Percentiles rank a stretch among this genome's conserved stretches.
Conservation (phyloP, 2,329 filamentous ascomycete species). For the Fusarium staphyleae region DNA sequence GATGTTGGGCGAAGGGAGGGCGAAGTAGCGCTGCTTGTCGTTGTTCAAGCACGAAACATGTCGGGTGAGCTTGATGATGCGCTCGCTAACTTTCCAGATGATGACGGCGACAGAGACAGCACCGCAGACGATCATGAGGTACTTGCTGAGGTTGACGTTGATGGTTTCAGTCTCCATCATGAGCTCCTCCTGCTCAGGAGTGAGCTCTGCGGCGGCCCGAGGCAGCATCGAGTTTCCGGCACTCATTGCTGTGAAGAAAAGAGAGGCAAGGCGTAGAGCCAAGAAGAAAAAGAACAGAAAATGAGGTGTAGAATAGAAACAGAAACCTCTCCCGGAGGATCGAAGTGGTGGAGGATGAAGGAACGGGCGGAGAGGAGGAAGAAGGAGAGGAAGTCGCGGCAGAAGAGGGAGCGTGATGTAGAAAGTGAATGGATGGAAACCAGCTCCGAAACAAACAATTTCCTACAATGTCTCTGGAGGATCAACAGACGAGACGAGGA, state of each 20-base stretch:
- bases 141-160: slow-evolving; percentile 63
- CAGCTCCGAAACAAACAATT: slow-evolving; percentile 37
- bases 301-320: slow-evolving; percentile 14
- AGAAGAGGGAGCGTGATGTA: slow-evolving; percentile 28
- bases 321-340: slow-evolving; percentile 33
- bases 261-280: neutral
- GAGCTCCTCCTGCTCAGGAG: slow-evolving; percentile 22
- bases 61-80: slow-evolving; percentile 72
- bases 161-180: slow-evolving; percentile 19
- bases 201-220: slow-evolving; percentile 25
- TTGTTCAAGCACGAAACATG: slow-evolving; percentile 79
- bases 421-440: slow-evolving; percentile 25
- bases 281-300: slow-evolving; percentile 10
- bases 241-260: slow-evolving; percentile 30
- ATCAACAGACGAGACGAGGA: slow-evolving; percentile 30
- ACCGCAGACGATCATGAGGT: slow-evolving; percentile 69
- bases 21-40: slow-evolving; percentile 81
- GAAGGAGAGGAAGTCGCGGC: slow-evolving; percentile 11
- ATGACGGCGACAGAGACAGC: slow-evolving; percentile 68
- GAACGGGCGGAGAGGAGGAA: slow-evolving; percentile 3
- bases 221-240: slow-evolving; percentile 35
- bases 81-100: slow-evolving; percentile 69
- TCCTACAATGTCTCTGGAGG: slow-evolving; percentile 29
- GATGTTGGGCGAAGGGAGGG: slow-evolving; percentile 58
- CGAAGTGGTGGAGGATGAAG: slow-evolving; percentile 10